Base-by-base conservation (phyloP, 2,329 filamentous ascomycete species). In the Verticillium klebahnii region DNA sequence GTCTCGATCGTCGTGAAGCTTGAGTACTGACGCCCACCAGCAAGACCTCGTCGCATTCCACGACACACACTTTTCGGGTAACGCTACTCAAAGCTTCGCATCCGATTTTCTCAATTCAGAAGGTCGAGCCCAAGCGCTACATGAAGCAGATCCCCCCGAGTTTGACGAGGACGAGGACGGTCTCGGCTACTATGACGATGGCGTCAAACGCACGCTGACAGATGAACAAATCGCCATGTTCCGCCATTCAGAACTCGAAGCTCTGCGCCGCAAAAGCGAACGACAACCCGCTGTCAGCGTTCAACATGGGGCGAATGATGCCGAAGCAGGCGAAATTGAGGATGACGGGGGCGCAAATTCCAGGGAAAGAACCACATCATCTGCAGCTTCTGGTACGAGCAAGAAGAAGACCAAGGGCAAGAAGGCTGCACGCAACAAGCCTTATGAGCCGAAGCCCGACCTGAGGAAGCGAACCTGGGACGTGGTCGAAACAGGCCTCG, bases 141-240 rank as follows among this genome's bases (percentile, higher is more conserved):
- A 23, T 25, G 45, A 50, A 23, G 45, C 19, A 1, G n/a, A 50
- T 8, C n/a, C 45, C 34, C 5, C 9, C 23, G 67, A 73, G 3
- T 74, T 68, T 67, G 61, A 64, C 4, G 81, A 83, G 32, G 85
- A 88, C 31, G 85, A 88, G 45, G 89, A 91, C 70, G 86, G 78
- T 1, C 79, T 97, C 17, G 94, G 93, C 19, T 94, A 92, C 74
- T 98, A 98, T 68, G 76, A 85, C 1, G 93, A 98, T 70, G 93
- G 94, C 3, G 86, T 88, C 64, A 95, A 95, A 72, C 89, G 94
- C 50, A 97, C 93, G 19, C 80, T 98, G 69, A 97, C 93, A 11
- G 91, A 97, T 70, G 91, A 93, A 68, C 91, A 97, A 78, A 92
- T 97, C 67, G 86, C 86, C 60, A 94, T 97, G 64, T 97, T 97